A percentile compares a stretch with the other conserved stretches of the same genome.
phyloP scores from a whole-genome alignment of 345 rosid genomes.

The Angophora floribunda region DNA sequence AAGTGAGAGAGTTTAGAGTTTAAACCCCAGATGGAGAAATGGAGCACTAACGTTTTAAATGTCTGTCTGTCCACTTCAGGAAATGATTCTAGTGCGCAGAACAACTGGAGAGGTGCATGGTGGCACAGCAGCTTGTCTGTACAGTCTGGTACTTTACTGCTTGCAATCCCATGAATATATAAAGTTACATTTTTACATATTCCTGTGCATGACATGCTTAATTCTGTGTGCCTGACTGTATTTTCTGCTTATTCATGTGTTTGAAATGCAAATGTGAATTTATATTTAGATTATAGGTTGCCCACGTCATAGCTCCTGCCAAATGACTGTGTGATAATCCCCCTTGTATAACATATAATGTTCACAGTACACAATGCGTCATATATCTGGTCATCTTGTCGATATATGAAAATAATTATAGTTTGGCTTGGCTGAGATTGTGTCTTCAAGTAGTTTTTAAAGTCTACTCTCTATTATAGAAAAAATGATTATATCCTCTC shows the following conservation, averaged over 20 bases:
- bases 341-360: no score
- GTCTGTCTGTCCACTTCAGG: conserved; percentile 24
- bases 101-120: conserved; percentile 97
- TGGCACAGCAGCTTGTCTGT: conserved; percentile 76
- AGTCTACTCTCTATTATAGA: no score
- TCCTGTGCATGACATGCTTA: background rate
- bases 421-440: no score
- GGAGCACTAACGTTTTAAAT: background rate
- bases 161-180: background rate
- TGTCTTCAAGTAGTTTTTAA: no score
- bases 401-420: no score
- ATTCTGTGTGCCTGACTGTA: background rate
- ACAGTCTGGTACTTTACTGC: conserved; percentile 42
- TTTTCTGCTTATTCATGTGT: background rate
- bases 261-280: background rate
- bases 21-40: background rate
- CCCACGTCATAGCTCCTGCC: background rate
- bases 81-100: conserved; percentile 85
- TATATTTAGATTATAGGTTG: background rate
- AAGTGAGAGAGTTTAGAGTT: background rate
- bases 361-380: no score
- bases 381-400: no score
- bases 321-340: background rate
- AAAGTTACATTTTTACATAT: background rate
- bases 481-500: no score